Evolutionary conservation across 306 rosid species (phyloP).

Genomic region (Senna siamea): DNA sequence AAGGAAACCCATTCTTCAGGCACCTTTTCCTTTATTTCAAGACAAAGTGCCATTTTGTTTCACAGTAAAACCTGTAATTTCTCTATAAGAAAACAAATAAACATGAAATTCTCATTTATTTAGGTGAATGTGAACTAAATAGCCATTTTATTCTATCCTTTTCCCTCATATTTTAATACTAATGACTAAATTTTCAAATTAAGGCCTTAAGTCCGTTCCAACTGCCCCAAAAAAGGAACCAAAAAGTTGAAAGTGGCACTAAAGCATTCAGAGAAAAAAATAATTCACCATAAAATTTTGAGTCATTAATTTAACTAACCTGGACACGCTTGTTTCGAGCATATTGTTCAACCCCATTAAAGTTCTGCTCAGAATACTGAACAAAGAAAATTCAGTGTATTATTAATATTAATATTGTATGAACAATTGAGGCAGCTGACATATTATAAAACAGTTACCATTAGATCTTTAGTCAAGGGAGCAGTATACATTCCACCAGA

Average conservation of each 20-base stretch:
- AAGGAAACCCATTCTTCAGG: no score
- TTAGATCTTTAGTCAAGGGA: constrained; percentile 79
- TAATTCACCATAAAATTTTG: neutral
- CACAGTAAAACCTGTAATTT: no score
- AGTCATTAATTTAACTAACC: constrained; percentile 55
- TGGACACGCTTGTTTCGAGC: constrained; percentile 88
- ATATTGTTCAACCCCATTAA: constrained; percentile 77
- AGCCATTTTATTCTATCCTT: neutral
- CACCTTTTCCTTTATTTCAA: no score
- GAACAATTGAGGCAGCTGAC: neutral
- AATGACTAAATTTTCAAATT: neutral
- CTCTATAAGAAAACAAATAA: neutral
- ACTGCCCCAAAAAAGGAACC: neutral
- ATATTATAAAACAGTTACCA: constrained; percentile 51
- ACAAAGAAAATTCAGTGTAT: constrained; percentile 32
- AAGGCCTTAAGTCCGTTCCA: neutral
- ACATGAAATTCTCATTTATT: neutral
- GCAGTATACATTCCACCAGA: constrained; percentile 95
- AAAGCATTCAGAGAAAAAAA: neutral
- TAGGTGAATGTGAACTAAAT: neutral
- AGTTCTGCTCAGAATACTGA: constrained; percentile 64
- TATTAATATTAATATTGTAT: constrained; percentile 14
- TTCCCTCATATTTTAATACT: neutral
- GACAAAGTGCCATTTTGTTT: no score
- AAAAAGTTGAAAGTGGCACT: neutral